Conservation (phyloP, 2,329 filamentous ascomycete genomes). For the Emmonsiellopsis sp. region DNA sequence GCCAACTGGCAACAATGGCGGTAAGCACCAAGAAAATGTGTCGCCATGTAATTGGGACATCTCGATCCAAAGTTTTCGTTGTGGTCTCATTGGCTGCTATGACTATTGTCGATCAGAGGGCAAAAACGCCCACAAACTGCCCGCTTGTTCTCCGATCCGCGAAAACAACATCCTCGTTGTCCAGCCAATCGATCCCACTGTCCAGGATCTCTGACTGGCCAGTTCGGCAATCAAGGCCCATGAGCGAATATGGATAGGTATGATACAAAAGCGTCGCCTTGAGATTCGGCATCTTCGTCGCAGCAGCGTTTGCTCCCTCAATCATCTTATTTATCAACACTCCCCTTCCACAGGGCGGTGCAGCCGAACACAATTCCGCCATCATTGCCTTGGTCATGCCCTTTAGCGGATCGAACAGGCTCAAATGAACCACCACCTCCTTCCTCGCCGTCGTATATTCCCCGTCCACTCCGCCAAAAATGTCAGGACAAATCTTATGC, state of each 20-base stretch:
- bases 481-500: conserved; percentile 3
- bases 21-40: background rate
- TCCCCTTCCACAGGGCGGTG: background rate
- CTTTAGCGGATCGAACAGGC: background rate
- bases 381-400: background rate
- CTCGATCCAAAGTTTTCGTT: background rate
- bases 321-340: conserved; percentile 3
- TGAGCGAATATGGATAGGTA: background rate
- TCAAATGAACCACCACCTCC: conserved; percentile 2
- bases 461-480: background rate
- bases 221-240: conserved; percentile 2
- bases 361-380: background rate
- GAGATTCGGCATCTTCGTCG: conserved; percentile 1
- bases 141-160: background rate
- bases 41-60: background rate
- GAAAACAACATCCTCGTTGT: conserved; percentile 1
- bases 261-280: conserved; percentile 2
- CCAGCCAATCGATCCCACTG: conserved; percentile 2
- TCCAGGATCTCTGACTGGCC: background rate
- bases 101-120: background rate
- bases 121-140: background rate
- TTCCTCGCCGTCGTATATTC: background rate
- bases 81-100: background rate
- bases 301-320: background rate
- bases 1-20: background rate